Evolutionary conservation across 176 grass and related monocot genomes (phyloP).

Genomic region (Avena eriantha): DNA sequence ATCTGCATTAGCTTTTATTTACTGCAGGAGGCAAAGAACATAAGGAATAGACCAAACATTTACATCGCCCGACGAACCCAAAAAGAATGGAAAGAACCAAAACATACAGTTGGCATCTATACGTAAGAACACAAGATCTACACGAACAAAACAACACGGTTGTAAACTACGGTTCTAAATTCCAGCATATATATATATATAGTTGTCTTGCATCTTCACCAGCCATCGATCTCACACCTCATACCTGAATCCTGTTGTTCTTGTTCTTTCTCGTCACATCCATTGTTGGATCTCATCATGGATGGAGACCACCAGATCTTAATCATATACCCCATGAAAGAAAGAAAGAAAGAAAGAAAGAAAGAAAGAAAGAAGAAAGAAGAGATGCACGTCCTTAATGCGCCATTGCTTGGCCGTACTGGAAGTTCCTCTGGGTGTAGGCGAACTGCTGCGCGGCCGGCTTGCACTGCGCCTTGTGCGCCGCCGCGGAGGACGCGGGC

Average conservation of each 20-base stretch:
- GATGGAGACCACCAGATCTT: background rate
- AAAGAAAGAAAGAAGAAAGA: background rate
- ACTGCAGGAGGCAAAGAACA: conserved; percentile 48
- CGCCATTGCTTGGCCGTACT: conserved; percentile 42
- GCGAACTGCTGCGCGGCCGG: conserved; percentile 52
- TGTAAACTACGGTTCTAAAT: conserved; percentile 37
- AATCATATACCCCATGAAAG: background rate
- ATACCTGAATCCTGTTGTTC: conserved; percentile 24
- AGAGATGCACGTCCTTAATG: background rate
- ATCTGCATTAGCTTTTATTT: conserved; percentile 58
- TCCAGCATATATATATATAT: background rate
- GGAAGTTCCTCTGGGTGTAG: conserved; percentile 49
- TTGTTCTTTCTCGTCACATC: background rate
- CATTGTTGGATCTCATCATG: background rate
- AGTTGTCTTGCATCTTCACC: conserved; percentile 23
- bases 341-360: background rate
- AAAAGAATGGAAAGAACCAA: conserved; percentile 58
- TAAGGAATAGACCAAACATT: conserved; percentile 51
- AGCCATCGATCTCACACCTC: background rate
- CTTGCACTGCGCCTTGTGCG: conserved; percentile 51
- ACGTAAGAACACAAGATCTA: conserved; percentile 45
- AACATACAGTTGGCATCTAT: conserved; percentile 34
- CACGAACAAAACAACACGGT: conserved; percentile 14
- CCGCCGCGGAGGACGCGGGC: conserved; percentile 44
- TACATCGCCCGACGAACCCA: conserved; percentile 53